These are phyloP conservation scores for Emericellopsis cladophorae DNA, from an alignment of 2,329 filamentous ascomycete species.

Conservation along the genomic window DNA sequence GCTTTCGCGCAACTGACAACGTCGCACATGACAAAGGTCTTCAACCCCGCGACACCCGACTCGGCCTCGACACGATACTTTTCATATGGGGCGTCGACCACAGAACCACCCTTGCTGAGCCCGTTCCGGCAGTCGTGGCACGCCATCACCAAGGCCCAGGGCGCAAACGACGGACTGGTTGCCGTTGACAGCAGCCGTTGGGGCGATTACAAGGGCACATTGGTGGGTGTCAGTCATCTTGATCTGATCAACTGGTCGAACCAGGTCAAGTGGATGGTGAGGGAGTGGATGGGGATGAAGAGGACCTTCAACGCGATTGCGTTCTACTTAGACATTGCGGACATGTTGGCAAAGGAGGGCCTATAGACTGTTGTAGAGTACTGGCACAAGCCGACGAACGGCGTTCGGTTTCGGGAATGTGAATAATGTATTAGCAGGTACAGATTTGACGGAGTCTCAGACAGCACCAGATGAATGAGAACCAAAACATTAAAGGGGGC, in stretches of 20 bases:
- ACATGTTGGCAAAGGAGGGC: slow-evolving; percentile 61
- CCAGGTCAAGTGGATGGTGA: slow-evolving; percentile 38
- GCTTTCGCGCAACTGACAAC: slow-evolving; percentile 50
- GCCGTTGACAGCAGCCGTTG: slow-evolving; percentile 50
- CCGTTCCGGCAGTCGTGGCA: slow-evolving; percentile 41
- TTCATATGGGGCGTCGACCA: slow-evolving; percentile 44
- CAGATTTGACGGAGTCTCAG: too few relatives aligned
- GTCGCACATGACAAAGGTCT: slow-evolving; percentile 42
- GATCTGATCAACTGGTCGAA: slow-evolving; percentile 61
- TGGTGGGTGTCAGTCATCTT: slow-evolving; percentile 48
- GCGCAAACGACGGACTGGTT: slow-evolving; percentile 54
- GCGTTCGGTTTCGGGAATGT: too few relatives aligned
- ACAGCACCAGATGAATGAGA: too few relatives aligned
- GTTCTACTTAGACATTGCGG: slow-evolving; percentile 52
- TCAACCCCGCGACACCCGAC: slow-evolving; percentile 46
- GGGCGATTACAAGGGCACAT: slow-evolving; percentile 51
- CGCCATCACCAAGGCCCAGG: slow-evolving; percentile 37
- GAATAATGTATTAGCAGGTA: too few relatives aligned
- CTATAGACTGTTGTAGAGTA: slow-evolving; percentile 9
- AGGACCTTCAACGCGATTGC: slow-evolving; percentile 54
- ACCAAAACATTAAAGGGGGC: too few relatives aligned
- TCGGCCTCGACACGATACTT: slow-evolving; percentile 42
- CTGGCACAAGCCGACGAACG: too few relatives aligned
- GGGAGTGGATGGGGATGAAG: slow-evolving; percentile 38
- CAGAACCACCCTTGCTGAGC: slow-evolving; percentile 45